Evolutionary conservation across 2,329 filamentous ascomycete species (phyloP).

Genomic region (Trichoderma semiorbis): DNA sequence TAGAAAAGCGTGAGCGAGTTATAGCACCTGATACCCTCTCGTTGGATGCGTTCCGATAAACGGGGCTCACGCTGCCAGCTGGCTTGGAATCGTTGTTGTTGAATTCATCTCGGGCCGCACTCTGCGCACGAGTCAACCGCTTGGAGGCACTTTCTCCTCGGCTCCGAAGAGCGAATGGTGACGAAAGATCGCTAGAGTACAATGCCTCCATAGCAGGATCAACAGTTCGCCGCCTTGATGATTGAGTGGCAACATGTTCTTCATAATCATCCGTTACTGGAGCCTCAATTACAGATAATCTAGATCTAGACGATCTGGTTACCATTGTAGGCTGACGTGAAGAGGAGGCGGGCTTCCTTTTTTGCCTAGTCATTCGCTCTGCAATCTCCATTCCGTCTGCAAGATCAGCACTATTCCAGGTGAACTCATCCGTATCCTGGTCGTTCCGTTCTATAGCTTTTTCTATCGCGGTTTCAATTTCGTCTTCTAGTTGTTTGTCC

Average conservation of each 20-base stretch:
- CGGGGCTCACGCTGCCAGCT: slow-evolving; percentile 48
- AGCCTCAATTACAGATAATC: neutral
- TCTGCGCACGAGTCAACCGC: neutral
- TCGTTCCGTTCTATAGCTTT: slow-evolving; percentile 65
- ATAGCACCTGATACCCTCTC: slow-evolving; percentile 23
- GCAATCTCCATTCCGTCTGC: slow-evolving; percentile 33
- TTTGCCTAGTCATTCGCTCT: neutral
- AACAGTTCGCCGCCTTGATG: slow-evolving; percentile 35
- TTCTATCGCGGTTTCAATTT: slow-evolving; percentile 47
- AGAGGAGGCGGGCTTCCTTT: neutral
- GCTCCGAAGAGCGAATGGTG: slow-evolving; percentile 44
- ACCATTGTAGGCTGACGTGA: slow-evolving; percentile 45
- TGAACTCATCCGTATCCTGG: slow-evolving; percentile 60
- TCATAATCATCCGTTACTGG: neutral
- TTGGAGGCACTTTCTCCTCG: slow-evolving; percentile 17
- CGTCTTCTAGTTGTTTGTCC: slow-evolving; percentile 58
- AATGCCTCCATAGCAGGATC: slow-evolving; percentile 57
- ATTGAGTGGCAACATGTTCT: neutral
- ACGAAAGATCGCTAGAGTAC: slow-evolving; percentile 56
- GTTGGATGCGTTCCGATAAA: slow-evolving; percentile 26
- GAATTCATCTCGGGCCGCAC: neutral
- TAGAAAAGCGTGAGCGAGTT: slow-evolving; percentile 51
- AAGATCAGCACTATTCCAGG: slow-evolving; percentile 58
- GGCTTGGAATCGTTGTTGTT: slow-evolving; percentile 26
- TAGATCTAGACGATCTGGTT: slow-evolving; percentile 18